Base-by-base conservation (phyloP, 2,329 filamentous ascomycete species). In the Sclerotinia glacialis region DNA sequence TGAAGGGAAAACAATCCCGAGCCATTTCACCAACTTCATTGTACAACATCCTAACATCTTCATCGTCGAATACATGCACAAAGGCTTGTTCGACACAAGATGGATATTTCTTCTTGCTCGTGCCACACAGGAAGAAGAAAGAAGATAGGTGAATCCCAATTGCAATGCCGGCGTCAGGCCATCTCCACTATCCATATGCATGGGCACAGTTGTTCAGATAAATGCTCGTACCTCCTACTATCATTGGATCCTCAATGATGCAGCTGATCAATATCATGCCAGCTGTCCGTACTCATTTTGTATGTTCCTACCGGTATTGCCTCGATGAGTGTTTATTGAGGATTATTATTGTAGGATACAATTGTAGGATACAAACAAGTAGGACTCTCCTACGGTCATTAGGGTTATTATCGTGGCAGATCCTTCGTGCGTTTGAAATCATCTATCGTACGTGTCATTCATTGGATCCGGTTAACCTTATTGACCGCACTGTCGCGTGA, bases 221-320 rank as follows among this genome's bases (percentile, higher is more conserved):
- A 5, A 23, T 16, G 53, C 40, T 14, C 37, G 21, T 12, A 34
- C 52, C 44, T 26, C 47, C 47, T 58, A 58, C 59, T 64, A 28
- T 37, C 11, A 52, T 16, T 65, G 60, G 56, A 52, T 67, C 2
- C 58, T 21, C 16, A 64, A 21, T 7, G 67, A 62, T n/a, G 11
- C 40, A 14, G 67, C 66, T 2, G 52, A 49, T 26, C 37, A 12
- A 40, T 40, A 5, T 40, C 37, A 67, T 55, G 67, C 61, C 8
- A 46, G 40, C n/a, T 67, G 65, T 47, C 62, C 62, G 14, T 64
- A 56, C 50, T 69, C 67, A 23, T 67, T 61, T 56, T 23, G 44
- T 54, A 18, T 64, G 50, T 23, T 59, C 59, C 37, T 23, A n/a
- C n/a, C n/a, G n/a, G n/a, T n/a, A 9, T 9, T 68, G 63, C 37